phyloP scores from a whole-genome alignment of 2,329 filamentous ascomycete genomes.

The Aspergillus fumigatiaffinis region DNA sequence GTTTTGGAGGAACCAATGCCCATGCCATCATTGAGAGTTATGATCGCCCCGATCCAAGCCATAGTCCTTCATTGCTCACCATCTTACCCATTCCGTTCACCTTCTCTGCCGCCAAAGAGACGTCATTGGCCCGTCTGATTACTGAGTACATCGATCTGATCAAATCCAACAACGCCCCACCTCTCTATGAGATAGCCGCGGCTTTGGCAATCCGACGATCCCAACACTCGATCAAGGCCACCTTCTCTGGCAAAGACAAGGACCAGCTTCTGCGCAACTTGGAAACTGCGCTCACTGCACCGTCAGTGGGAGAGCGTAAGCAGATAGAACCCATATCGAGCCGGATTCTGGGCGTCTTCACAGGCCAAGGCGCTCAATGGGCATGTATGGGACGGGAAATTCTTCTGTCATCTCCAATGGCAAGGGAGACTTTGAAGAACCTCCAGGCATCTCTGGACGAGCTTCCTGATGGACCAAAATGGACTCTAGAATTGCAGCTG shows the following conservation, averaged over 20 bases:
- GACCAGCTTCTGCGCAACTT: too few relatives aligned
- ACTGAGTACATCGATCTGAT: too few relatives aligned
- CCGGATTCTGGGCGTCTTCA: background rate
- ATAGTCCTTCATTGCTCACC: background rate
- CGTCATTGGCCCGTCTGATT: too few relatives aligned
- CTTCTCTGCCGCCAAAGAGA: too few relatives aligned
- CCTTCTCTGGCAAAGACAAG: too few relatives aligned
- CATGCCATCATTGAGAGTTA: slow-evolving; percentile 19
- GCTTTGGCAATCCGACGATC: too few relatives aligned
- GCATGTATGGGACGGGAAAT: slow-evolving; percentile 2
- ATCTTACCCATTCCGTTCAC: too few relatives aligned
- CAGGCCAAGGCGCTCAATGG: slow-evolving; percentile 7
- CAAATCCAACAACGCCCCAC: too few relatives aligned
- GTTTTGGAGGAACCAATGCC: slow-evolving; percentile 16
- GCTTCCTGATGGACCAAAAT: slow-evolving; percentile 19
- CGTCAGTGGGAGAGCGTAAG: too few relatives aligned
- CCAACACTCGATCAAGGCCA: too few relatives aligned
- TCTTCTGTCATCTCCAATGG: slow-evolving; percentile 2
- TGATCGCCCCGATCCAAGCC: background rate
- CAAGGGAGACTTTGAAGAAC: slow-evolving; percentile 7
- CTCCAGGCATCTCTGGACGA: slow-evolving; percentile 15
- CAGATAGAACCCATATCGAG: background rate
- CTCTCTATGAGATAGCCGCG: too few relatives aligned
- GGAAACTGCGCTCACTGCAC: too few relatives aligned
- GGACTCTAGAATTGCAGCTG: slow-evolving; percentile 18